Evolutionary conservation across 2,329 filamentous ascomycete species (phyloP).

Genomic region (Daldinia sp.): DNA sequence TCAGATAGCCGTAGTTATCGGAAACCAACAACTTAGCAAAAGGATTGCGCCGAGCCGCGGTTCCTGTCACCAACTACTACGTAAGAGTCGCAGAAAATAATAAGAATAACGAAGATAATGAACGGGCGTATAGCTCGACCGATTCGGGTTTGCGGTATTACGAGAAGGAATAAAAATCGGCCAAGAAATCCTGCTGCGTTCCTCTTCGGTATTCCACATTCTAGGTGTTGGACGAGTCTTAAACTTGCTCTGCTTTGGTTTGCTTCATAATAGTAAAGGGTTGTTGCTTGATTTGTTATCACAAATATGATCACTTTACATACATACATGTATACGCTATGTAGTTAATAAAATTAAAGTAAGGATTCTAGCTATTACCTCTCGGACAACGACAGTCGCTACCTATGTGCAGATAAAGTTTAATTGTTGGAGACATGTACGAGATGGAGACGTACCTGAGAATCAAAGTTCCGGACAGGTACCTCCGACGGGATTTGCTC

Average conservation of each 20-base stretch:
- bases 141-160: neutral
- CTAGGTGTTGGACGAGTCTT: neutral
- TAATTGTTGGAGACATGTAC: neutral
- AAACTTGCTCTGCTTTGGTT: neutral
- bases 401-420: neutral
- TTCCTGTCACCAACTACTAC: slow-evolving; percentile 8
- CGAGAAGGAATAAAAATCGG: slow-evolving; percentile 6
- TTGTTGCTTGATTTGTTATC: neutral
- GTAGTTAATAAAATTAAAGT: too few species aligned
- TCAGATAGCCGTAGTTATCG: neutral
- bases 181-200: slow-evolving; percentile 27
- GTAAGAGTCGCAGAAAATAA: slow-evolving; percentile 1
- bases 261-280: neutral
- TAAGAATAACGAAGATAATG: neutral
- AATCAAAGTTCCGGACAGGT: slow-evolving; percentile 18
- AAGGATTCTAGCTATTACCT: too few species aligned
- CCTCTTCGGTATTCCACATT: slow-evolving; percentile 18
- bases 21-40: neutral
- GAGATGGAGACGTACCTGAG: neutral
- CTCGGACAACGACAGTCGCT: too few species aligned
- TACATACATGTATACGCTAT: neutral
- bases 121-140: neutral
- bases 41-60: neutral
- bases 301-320: neutral
- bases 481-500: slow-evolving; percentile 19